These are phyloP conservation scores for Clonostachys sp. DNA, from an alignment of 2,329 filamentous ascomycete genomes.

Conservation along the genomic window DNA sequence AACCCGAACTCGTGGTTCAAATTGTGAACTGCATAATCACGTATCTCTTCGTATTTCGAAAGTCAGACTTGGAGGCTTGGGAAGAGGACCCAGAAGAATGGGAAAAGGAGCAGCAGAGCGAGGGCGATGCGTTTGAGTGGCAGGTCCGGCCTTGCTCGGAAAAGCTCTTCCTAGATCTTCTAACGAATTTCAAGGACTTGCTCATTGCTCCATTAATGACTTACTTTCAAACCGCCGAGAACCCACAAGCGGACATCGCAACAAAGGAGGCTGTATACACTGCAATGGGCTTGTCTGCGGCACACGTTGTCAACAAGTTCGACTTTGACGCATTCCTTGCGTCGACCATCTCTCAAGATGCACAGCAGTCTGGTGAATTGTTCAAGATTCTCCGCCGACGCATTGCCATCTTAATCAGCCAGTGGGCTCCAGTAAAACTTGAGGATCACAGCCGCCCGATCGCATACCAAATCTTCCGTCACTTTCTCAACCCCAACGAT, in stretches of 20 bases:
- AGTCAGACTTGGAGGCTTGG: conserved; percentile 85
- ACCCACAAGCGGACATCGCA: conserved; percentile 62
- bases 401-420: conserved; percentile 81
- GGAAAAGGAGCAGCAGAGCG: conserved; percentile 84
- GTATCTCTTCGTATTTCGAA: conserved; percentile 82
- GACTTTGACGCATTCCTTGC: conserved; percentile 81
- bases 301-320: conserved; percentile 67
- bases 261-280: conserved; percentile 94
- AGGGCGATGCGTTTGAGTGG: conserved; percentile 85
- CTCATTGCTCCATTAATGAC: conserved; percentile 73
- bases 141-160: conserved; percentile 89
- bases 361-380: conserved; percentile 55
- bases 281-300: conserved; percentile 80
- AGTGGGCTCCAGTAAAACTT: conserved; percentile 82
- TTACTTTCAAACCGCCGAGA: conserved; percentile 77
- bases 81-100: conserved; percentile 93
- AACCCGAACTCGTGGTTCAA: conserved; percentile 69
- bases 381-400: conserved; percentile 84
- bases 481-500: conserved; percentile 75
- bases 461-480: conserved; percentile 84
- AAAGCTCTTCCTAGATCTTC: conserved; percentile 86
- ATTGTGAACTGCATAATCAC: conserved; percentile 83
- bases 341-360: conserved; percentile 72
- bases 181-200: conserved; percentile 82
- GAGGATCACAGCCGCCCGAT: conserved; percentile 62